Evolutionary conservation across 495 filamentous ascomycete species (phyloP), one percentile per base, ranked within the genome.

Genomic region (Tuber brumale): DNA sequence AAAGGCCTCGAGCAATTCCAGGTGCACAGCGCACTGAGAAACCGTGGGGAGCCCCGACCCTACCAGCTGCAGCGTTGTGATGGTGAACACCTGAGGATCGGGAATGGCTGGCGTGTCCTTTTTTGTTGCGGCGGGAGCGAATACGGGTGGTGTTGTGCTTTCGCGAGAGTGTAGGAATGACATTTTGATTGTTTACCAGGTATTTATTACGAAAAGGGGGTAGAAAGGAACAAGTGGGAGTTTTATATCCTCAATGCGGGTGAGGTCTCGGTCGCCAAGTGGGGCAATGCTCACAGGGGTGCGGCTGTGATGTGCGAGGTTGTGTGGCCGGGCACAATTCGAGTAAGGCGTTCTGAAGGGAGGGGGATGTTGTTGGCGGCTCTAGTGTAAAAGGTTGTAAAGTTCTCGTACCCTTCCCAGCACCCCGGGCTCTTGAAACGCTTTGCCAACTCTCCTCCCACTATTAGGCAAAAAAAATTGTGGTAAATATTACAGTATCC

Each of bases 1-100:
- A 76, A 96, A 88, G 27, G 89, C 88, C 73, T 89, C 89, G 16
- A 97, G 87, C 14, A 97, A 85, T 83, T 92, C 93, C 8, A 96
- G 86, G 83, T 97, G 93, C 12, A 89, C 91, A 18, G 93, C 87
- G 79, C 91, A 93, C 70, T 81, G 79, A 37, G 79, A 70, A 14
- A 81, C 79, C 2, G 79, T 75, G 10, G 79, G 79, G 1, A 75
- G 57, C 14, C 48, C 12, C 2, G 78, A 73, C 4, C 31, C 61
- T 19, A 31, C 37, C 10, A n/a, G 57, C 16, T 61, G 57, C 16
- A 80, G 46, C 4, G 76, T 45, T 10, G 76, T 46, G 57, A 61
- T 73, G 0, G 76, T 78, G 70, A 80, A 80, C 16, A 72, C 78
- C 8, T 76, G 76, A 0, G 78, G 78, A 16, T 80, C 78, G 2